Conservation (phyloP, 345 rosid genomes). For the Populus davidiana region DNA sequence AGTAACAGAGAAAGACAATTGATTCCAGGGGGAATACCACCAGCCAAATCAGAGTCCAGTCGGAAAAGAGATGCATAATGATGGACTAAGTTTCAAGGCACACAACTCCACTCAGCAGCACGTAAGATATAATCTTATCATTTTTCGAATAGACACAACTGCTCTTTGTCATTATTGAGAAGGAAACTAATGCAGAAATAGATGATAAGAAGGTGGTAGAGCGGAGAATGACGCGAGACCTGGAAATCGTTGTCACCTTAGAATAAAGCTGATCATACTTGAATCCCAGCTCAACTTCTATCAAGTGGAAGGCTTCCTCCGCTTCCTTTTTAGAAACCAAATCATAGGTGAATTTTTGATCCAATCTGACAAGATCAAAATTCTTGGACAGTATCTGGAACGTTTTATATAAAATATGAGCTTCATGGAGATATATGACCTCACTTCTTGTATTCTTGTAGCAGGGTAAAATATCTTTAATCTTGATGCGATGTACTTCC, state of each 20-base stretch:
- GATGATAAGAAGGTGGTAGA: background rate
- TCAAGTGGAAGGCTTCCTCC: conserved; percentile 27
- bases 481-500: too few species aligned
- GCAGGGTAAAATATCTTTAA: too few species aligned
- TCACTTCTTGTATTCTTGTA: too few species aligned
- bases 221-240: conserved; percentile 6
- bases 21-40: background rate
- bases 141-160: background rate
- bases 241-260: conserved; percentile 6
- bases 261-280: conserved; percentile 38
- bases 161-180: background rate
- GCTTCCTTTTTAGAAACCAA: background rate
- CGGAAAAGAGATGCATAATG: conserved; percentile 7
- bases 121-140: conserved; percentile 4
- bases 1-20: background rate
- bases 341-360: background rate
- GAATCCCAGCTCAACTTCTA: conserved; percentile 35
- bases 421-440: background rate
- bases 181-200: conserved; percentile 5
- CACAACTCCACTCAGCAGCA: conserved; percentile 8
- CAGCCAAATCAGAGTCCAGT: conserved; percentile 14
- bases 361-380: too few species aligned
- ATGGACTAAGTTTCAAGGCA: conserved; percentile 12
- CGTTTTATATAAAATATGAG: background rate
- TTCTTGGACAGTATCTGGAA: conserved; percentile 4